phyloP scores from a whole-genome alignment of 768 basidiomycete species.

The Suillus discolor region DNA sequence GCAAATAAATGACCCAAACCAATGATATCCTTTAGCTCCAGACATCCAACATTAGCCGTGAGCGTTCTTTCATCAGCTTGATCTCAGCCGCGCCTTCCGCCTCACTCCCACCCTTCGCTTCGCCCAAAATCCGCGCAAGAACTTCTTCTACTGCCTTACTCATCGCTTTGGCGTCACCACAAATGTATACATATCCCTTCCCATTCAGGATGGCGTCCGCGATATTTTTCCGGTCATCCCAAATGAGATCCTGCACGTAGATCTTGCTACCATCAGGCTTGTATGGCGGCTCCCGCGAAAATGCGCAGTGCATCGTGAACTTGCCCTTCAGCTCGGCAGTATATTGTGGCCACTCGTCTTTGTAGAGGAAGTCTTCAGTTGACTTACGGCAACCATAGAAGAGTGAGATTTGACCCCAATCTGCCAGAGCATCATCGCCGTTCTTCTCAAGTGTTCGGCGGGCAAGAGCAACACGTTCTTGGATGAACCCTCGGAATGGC shows the following conservation, averaged over 20 bases:
- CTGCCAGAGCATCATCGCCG: conserved; percentile 86
- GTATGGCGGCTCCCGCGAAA: conserved; percentile 86
- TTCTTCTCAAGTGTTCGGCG: conserved; percentile 95
- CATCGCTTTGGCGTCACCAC: conserved; percentile 97
- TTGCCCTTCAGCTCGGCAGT: conserved; percentile 86
- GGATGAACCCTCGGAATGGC: conserved; percentile 98
- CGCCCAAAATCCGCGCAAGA: conserved; percentile 80
- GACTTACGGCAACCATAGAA: conserved; percentile 96
- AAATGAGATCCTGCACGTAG: conserved; percentile 97
- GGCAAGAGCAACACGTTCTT: conserved; percentile 96
- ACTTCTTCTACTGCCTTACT: conserved; percentile 93
- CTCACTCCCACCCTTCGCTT: conserved; percentile 91
- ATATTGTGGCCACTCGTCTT: conserved; percentile 94
- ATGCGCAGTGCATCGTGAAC: conserved; percentile 85
- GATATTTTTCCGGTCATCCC: conserved; percentile 82
- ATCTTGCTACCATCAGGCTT: conserved; percentile 93
- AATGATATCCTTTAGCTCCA: conserved; percentile 62
- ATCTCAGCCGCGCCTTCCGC: conserved; percentile 91
- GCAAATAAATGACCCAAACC: background rate
- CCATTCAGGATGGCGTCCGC: conserved; percentile 89
- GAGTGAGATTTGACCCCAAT: conserved; percentile 94
- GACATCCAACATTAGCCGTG: conserved; percentile 83
- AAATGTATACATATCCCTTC: conserved; percentile 97
- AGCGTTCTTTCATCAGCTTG: conserved; percentile 94
- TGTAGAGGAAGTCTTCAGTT: conserved; percentile 90